Base-by-base conservation (phyloP, 2,329 filamentous ascomycete genomes). In the Basipetospora chlamydospora region DNA sequence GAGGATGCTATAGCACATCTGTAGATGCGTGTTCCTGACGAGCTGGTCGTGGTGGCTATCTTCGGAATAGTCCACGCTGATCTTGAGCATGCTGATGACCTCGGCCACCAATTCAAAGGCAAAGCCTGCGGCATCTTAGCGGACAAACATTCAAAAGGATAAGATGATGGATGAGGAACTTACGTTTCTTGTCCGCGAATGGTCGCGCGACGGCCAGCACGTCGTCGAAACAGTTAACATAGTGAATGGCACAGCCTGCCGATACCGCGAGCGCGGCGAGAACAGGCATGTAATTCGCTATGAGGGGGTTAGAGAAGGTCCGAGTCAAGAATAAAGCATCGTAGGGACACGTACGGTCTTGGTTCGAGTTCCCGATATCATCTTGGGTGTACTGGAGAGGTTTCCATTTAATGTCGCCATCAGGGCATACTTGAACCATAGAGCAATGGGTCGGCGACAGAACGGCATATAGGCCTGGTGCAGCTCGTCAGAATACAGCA, bases 41-140 rank as follows among this genome's bases (percentile, higher is more conserved):
- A 93, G 61, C 40, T 77, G 67, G 50, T 88, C 77, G 46, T 80
- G 73, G 30, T 73, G 69, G 2, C 73, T 62, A 41, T 93, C 83
- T 33, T 82, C 71, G 0, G 84, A 80, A 50, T 87, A 92, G 57
- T 96, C 88, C 33, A 87, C 73, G 34, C 77, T 74, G 21, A 83
- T 66, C 43, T 77, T 79, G 35, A 87, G 61, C 39, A 81, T 73
- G 28, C 72, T 67, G 36, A 83, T 75, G 10, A 86, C 61, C 44
- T 82, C 77, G 28, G 63, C 66, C 36, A 82, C 60, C 63, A 77
- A 76, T 40, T 76, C 65, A 28, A 66, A 63, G 37, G 73, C 61
- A 44, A 80, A 74, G 35, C 67, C 71, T 77, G 31, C 13, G 5
- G 8, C 35, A 11, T 16, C 25, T 21, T 25, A 28, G 31, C 11